Conservation (phyloP, 75 land plant species). For the Picea glauca region DNA sequence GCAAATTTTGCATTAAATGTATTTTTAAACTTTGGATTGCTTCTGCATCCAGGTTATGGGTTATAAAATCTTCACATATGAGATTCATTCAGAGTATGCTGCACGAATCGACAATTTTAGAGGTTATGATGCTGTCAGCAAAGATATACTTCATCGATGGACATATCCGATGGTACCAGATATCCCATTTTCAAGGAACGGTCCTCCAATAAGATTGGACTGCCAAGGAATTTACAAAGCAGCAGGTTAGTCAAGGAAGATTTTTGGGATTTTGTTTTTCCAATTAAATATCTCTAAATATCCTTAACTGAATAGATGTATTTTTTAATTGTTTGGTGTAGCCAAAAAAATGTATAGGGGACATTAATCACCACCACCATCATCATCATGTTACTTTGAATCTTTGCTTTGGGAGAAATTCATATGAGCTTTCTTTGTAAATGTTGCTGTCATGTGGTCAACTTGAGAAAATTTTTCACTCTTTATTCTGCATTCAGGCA, state of each 20-base stretch:
- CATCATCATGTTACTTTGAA: constrained; percentile 10
- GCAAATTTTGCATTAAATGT: neutral
- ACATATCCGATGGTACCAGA: constrained; percentile 92
- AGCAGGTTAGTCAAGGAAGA: constrained; percentile 41
- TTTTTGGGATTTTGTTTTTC: neutral
- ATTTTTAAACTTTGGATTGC: neutral
- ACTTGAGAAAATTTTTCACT: neutral
- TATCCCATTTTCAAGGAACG: constrained; percentile 53
- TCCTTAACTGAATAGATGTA: neutral
- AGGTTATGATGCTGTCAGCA: constrained; percentile 90
- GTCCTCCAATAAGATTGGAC: constrained; percentile 43
- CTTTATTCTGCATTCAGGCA: neutral
- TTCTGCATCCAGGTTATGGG: constrained; percentile 76
- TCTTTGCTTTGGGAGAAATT: constrained; percentile 30
- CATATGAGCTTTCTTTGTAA: neutral
- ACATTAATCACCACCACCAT: no score
- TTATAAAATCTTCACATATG: constrained; percentile 88
- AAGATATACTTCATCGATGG: constrained; percentile 95
- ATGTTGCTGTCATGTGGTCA: neutral
- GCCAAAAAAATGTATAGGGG: no score
- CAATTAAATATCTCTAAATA: neutral
- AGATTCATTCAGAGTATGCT: constrained; percentile 83
- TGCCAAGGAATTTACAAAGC: constrained; percentile 74
- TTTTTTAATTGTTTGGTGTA: no score
- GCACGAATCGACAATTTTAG: constrained; percentile 87